A percentile compares a stretch with the other conserved stretches of the same genome.
These are phyloP conservation scores for Paramecium caudatum DNA, from an alignment of 73 alveolate genomes.

Conservation along the genomic window DNA sequence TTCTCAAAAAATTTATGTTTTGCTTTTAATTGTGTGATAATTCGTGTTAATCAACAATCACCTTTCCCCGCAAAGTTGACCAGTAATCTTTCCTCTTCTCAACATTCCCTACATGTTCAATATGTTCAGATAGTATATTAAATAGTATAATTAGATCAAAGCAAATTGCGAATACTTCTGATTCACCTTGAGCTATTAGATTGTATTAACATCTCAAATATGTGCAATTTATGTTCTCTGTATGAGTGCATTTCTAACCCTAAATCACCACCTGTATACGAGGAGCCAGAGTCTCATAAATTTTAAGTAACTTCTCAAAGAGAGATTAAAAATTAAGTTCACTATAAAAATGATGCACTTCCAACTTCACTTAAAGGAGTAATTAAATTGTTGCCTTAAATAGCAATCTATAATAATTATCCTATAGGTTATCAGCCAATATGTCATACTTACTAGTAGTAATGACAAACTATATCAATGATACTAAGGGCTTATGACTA, in stretches of 20 bases:
- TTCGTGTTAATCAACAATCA: background rate
- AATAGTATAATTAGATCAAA: conserved; percentile 39
- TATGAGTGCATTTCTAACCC: conserved; percentile 53
- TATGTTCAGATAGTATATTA: conserved; percentile 31
- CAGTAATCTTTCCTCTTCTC: conserved; percentile 50
- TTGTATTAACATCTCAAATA: background rate
- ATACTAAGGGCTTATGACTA: conserved; percentile 20
- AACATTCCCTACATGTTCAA: background rate
- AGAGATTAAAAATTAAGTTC: background rate
- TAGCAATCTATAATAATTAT: conserved; percentile 38
- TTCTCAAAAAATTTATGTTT: conserved; percentile 47
- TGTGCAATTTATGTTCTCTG: conserved; percentile 33
- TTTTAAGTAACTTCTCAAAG: background rate
- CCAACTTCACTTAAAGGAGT: background rate
- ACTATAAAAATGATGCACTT: background rate
- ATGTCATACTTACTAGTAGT: conserved; percentile 43
- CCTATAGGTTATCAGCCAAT: conserved; percentile 53
- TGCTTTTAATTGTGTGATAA: conserved; percentile 5
- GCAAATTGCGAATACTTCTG: conserved; percentile 19
- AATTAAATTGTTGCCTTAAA: conserved; percentile 29
- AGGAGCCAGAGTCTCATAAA: conserved; percentile 1
- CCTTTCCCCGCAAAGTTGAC: background rate
- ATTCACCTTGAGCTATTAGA: conserved; percentile 44
- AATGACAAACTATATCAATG: background rate
- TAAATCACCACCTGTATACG: background rate